Base-by-base conservation (phyloP, 495 filamentous ascomycete species). In the Wilcoxina mikolae region DNA sequence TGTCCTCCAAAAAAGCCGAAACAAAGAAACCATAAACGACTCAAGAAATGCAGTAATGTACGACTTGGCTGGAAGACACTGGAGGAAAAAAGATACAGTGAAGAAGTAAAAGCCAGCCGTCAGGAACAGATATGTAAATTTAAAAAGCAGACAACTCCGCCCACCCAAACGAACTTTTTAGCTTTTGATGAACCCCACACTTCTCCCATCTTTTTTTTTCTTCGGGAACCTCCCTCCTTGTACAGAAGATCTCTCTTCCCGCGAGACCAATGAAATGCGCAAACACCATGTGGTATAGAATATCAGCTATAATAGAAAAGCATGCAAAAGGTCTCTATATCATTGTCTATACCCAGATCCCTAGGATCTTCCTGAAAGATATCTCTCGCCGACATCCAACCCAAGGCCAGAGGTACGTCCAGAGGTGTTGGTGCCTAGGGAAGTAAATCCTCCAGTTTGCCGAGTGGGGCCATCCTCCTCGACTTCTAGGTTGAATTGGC, bases 401-500 rank as follows among this genome's bases (percentile, higher is more conserved):
- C 61, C 61, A 17, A 63, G 47, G 5, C 60, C 56, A 20, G 60
- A 63, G 18, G 58, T 48, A 43, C 60, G 60, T 12, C 41, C 56
- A 39, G 33, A 9, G 39, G 17, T 12, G 27, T 7, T 56, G 31
- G 43, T 54, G 17, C 56, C 57, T 43, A 57, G 31, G n/a, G 31
- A 33, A 9, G 59, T 31, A 12, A 63, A 63, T 42, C 56, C 60
- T 15, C 51, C 51, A 3, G 23, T 29, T 56, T 60, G 18, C 51
- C 52, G 20, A 46, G 57, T 47, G 24, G 61, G 42, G 1, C 45
- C 49, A 20, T 62, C 59, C 18, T 66, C 63, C 45, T 66, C 63
- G 33, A 67, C 63, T 27, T 65, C 62, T 51, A 66, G 66, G 22
- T 42, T 24, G 51, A 66, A 66, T 47, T 66, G 63, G n/a, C 50